Conservation (phyloP, 345 rosid species). For the Garcia nutans region DNA sequence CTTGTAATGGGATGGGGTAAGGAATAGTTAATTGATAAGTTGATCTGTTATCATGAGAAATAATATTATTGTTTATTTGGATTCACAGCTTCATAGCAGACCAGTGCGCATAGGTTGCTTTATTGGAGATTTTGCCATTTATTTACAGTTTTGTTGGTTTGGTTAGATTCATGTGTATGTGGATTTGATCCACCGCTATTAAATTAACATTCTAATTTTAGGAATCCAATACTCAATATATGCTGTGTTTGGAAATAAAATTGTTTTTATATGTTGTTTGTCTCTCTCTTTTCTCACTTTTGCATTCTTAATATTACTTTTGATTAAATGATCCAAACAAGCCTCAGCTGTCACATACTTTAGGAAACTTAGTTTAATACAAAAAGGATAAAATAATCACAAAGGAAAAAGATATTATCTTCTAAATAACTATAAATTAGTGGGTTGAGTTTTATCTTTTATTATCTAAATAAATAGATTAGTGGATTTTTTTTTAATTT, state of each 20-base stretch:
- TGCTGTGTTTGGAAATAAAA: background rate
- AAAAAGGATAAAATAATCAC: background rate
- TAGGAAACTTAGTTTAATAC: background rate
- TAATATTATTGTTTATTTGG: no score
- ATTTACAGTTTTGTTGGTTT: no score
- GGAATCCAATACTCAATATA: background rate
- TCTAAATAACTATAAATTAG: background rate
- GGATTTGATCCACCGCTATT: constrained; percentile 18
- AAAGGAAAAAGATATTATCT: background rate
- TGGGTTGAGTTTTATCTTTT: background rate
- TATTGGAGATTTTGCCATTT: no score
- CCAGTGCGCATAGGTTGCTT: background rate
- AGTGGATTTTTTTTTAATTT: no score
- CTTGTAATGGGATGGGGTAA: no score
- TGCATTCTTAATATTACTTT: background rate
- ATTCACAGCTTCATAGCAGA: no score
- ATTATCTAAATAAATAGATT: background rate
- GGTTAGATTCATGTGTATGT: background rate
- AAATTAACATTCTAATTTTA: constrained; percentile 5
- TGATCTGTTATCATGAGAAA: no score
- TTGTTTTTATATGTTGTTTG: background rate
- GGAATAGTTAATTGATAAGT: no score
- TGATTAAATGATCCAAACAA: background rate
- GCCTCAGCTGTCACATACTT: background rate
- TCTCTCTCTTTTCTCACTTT: background rate